phyloP scores from a whole-genome alignment of 1,139 yeast species.

The Suhomyces bribrorum region DNA sequence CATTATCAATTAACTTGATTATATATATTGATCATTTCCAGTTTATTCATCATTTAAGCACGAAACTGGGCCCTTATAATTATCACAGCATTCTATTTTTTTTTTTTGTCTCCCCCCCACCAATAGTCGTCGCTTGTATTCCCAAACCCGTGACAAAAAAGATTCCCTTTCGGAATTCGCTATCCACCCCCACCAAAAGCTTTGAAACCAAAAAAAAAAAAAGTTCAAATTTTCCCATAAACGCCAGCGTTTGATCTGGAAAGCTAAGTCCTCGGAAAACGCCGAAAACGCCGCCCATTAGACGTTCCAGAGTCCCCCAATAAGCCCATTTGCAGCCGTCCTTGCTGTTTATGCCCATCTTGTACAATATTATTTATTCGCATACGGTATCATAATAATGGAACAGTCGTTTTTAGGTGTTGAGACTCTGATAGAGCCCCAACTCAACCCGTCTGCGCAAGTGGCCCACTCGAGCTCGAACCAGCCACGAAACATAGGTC shows the following conservation, averaged over 20 bases:
- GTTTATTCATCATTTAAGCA: background rate
- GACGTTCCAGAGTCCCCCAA: too few species aligned
- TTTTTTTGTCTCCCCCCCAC: too few species aligned
- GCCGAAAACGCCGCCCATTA: too few species aligned
- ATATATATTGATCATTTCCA: constrained; percentile 10
- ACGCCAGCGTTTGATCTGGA: too few species aligned
- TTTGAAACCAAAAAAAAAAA: too few species aligned
- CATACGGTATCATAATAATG: constrained; percentile 22
- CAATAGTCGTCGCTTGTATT: too few species aligned
- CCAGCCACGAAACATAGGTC: constrained; percentile 8
- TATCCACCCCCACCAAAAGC: too few species aligned
- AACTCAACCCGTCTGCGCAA: constrained; percentile 17
- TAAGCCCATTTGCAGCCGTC: too few species aligned
- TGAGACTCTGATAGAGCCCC: constrained; percentile 30
- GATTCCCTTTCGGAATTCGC: too few species aligned
- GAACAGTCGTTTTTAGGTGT: constrained; percentile 39
- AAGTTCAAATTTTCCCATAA: too few species aligned
- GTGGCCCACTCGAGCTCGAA: constrained; percentile 10
- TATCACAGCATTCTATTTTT: background rate
- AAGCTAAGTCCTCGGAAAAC: too few species aligned
- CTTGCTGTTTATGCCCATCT: background rate
- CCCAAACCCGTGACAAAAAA: too few species aligned
- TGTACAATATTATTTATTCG: background rate
- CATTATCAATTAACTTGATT: constrained; percentile 7
- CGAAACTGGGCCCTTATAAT: background rate